Percentiles rank a stretch among this genome's conserved stretches.
Conservation (phyloP, 2,329 filamentous ascomycete genomes). For the Verticillium albo-atrum region DNA sequence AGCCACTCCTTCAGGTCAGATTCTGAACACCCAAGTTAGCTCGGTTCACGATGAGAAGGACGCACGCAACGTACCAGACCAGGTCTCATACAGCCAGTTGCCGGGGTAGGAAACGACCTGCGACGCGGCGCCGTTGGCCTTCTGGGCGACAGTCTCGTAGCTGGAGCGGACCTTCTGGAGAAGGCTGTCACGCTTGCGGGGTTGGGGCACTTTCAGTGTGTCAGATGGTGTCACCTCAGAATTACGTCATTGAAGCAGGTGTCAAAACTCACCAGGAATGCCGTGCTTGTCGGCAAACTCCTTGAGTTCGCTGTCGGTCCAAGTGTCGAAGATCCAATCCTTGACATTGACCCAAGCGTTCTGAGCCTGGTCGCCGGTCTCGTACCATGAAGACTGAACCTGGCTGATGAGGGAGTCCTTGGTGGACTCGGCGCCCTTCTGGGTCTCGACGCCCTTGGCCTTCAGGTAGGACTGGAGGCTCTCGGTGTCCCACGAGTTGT, state of each 20-base stretch:
- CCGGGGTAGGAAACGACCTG: constrained; percentile 86
- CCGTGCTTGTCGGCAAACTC: constrained; percentile 83
- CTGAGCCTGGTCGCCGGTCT: constrained; percentile 72
- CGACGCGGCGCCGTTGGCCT: constrained; percentile 70
- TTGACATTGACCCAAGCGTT: constrained; percentile 68
- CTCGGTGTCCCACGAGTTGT: constrained; percentile 69
- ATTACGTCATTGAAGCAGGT: not conserved
- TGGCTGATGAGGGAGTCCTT: constrained; percentile 65
- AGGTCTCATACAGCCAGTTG: constrained; percentile 87
- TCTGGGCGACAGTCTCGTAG: constrained; percentile 75
- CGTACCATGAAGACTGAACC: constrained; percentile 71
- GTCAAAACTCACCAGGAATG: constrained; percentile 56
- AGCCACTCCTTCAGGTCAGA: constrained; percentile 94
- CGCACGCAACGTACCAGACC: constrained; percentile 49
- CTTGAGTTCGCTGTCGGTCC: constrained; percentile 92
- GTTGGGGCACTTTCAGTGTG: constrained; percentile 62
- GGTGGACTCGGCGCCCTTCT: constrained; percentile 61
- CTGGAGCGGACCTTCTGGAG: constrained; percentile 73
- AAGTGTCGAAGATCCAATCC: constrained; percentile 94
- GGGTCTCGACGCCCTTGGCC: constrained; percentile 65
- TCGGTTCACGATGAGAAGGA: not conserved
- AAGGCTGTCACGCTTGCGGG: constrained; percentile 77
- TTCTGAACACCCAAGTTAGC: constrained; percentile 37
- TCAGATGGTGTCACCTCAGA: not conserved
- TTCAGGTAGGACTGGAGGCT: constrained; percentile 66